Conservation (phyloP, 2,329 filamentous ascomycete species). For the Botryosphaeria agaves region DNA sequence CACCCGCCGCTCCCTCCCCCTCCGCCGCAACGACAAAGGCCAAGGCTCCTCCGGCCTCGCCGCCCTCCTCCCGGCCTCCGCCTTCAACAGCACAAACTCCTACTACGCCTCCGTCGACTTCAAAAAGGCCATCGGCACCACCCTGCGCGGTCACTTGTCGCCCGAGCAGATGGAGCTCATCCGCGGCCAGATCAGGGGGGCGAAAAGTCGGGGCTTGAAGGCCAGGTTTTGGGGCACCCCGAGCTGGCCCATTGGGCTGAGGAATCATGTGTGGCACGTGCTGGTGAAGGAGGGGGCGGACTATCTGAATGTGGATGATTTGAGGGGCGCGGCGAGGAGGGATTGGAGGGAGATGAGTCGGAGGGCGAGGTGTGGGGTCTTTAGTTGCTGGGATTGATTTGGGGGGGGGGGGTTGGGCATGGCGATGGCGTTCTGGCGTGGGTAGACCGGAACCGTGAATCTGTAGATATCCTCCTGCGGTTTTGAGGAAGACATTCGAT, state of each 20-base stretch:
- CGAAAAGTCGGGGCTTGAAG: slow-evolving; percentile 34
- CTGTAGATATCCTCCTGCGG: not conserved
- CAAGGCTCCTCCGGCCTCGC: slow-evolving; percentile 29
- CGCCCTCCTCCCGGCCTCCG: slow-evolving; percentile 17
- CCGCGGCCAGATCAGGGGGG: slow-evolving; percentile 33
- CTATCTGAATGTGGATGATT: slow-evolving; percentile 40
- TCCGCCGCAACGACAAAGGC: slow-evolving; percentile 15
- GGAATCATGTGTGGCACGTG: slow-evolving; percentile 37
- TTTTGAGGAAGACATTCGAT: not conserved
- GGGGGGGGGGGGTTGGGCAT: not conserved
- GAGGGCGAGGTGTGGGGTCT: no score
- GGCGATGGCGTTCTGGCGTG: not conserved
- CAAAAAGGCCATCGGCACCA: slow-evolving; percentile 31
- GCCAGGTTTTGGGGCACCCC: slow-evolving; percentile 40
- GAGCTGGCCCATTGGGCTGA: slow-evolving; percentile 33
- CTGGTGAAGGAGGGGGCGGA: slow-evolving; percentile 37
- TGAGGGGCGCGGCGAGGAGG: slow-evolving; percentile 27
- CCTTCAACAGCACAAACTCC: slow-evolving; percentile 38
- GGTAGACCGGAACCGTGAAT: no score
- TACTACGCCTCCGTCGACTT: slow-evolving; percentile 50
- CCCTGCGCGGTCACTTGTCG: slow-evolving; percentile 30
- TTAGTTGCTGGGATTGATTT: no score
- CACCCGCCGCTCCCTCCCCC: no score
- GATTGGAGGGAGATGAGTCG: slow-evolving; percentile 26
- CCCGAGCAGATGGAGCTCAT: slow-evolving; percentile 27